Base-by-base conservation (phyloP, 2,329 filamentous ascomycete species). In the Colletotrichum horii region DNA sequence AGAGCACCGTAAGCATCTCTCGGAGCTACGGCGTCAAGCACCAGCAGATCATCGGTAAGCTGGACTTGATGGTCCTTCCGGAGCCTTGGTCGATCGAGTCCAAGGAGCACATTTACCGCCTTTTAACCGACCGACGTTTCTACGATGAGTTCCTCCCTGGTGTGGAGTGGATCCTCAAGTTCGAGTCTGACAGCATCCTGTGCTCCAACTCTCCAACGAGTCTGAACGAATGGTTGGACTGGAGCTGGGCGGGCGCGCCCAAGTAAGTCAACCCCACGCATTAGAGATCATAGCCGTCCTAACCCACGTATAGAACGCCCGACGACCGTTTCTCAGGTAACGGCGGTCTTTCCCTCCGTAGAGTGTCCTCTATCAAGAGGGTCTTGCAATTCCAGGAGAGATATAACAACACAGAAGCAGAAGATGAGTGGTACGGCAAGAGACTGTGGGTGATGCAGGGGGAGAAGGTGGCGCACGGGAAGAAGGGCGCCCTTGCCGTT, bases 341-440 rank as follows among this genome's bases (percentile, higher is more conserved):
- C 76, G 89, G 89, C 9, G 90, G 90, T 4, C 83, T 91, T 11
- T 90, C 89, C 1, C 82, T 91, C 6, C 87, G 90, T 61, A 86
- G 88, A 34, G 84, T 91, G 2, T 89, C 88, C 2, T 83, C 87
- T n/a, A 89, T 91, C 68, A 82, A 83, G 8, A 84, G 85, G 24
- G 83, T 91, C 4, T 83, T 91, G 15, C 79, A 79, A 36, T 89
- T 88, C 77, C 89, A 91, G 77, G 82, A 82, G 24, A 86, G 90
- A n/a, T 84, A 84, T 78, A 89, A 89, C 81, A 81, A 89, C 79
- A 86, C 86, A 14, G 84, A 87, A 48, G 83, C 89, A 52, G 90
- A 91, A 79, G 90, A 91, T 71, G 86, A 89, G 74, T 92, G 90
- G 90, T 89, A 91, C 74, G 86, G 87, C 15, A 85, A 85, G 76